Evolutionary conservation across 208 protist genomes (phyloP), one percentile per base, ranked within the genome.

Genomic region (Crithidia brevicula): DNA sequence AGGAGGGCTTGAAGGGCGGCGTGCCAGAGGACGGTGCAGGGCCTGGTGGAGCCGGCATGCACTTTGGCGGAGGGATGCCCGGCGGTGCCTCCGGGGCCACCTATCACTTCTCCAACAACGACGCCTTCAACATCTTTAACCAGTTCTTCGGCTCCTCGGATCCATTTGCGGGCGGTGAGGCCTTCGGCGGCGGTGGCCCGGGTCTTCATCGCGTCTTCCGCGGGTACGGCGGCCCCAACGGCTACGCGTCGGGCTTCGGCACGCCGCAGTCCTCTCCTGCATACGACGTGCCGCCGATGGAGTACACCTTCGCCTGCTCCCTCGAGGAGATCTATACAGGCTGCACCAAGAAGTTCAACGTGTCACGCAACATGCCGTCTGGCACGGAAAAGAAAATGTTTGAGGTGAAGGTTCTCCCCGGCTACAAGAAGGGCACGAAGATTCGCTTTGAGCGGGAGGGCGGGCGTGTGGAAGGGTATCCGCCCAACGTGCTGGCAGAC

Each of bases 301-400:
- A 96, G 62, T 95, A 98, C 74, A 89, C 88, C 34, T 80, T 99
- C 49, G 67, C 80, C 4, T 96, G 98, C 36, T 95, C 92, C 2
- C 88, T 99, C 11, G 98, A 99, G 68, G 98, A 99, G 79, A 83
- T 99, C 47, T 99, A 98, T 88, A 98, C 91, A 13, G 98, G 98
- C 50, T 97, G 92, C 62, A 94, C 86, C 10, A 93, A 90, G 68
- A 99, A 99, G 74, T 80, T 99, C 30, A 82, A 84, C 20, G 84
- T 99, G 23, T 94, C 80, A 30, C 85, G 91, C 31, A 75, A 94
- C 59, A 85, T 93, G 86, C 81, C 86, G 7, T 67, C 60, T n/a
- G 90, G 81, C 5, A 20, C 64, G 11, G 89, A 93, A 43, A 91
- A 94, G 65, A 98, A 98, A 56, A 60, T 92, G 56, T 91, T 99